These are phyloP conservation scores for Amanita phalloides DNA, from an alignment of 768 basidiomycete genomes.

Conservation along the genomic window DNA sequence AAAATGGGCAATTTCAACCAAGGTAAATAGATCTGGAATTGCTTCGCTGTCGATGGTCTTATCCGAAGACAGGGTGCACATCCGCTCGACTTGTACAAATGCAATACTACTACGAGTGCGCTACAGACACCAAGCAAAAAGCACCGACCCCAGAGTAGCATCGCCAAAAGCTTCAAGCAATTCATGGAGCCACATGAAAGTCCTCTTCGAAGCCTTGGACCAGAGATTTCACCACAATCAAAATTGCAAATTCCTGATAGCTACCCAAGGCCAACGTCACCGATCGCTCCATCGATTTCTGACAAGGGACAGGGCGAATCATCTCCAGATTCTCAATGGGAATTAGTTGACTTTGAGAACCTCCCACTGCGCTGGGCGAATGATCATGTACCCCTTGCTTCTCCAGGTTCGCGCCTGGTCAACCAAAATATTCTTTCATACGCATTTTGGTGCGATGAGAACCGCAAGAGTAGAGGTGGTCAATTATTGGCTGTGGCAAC, in stretches of 20 bases:
- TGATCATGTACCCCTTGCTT: slow-evolving; percentile 73
- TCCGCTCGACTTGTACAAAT: slow-evolving; percentile 50
- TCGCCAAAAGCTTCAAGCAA: slow-evolving; percentile 55
- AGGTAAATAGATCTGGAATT: slow-evolving; percentile 28
- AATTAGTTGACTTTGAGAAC: slow-evolving; percentile 43
- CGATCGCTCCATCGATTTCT: slow-evolving; percentile 10
- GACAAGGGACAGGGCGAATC: slow-evolving; percentile 15
- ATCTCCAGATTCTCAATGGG: slow-evolving; percentile 1
- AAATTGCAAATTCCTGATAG: slow-evolving; percentile 16
- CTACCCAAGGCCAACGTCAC: slow-evolving; percentile 7
- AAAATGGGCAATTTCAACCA: slow-evolving; percentile 61
- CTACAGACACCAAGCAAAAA: slow-evolving; percentile 37
- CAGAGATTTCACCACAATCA: slow-evolving; percentile 16
- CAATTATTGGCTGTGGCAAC: slow-evolving; percentile 66
- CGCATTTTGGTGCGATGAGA: slow-evolving; percentile 57
- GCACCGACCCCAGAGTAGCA: slow-evolving; percentile 43
- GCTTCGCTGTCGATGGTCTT: not conserved
- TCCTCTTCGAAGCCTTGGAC: slow-evolving; percentile 10
- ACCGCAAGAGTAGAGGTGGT: slow-evolving; percentile 31
- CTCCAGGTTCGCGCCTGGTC: slow-evolving; percentile 50
- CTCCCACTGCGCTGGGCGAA: slow-evolving; percentile 79
- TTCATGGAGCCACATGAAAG: slow-evolving; percentile 29
- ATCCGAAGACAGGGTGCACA: slow-evolving; percentile 32
- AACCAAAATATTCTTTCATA: slow-evolving; percentile 52
- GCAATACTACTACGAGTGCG: slow-evolving; percentile 24